A percentile compares a stretch with the other conserved stretches of the same genome.
Conservation (phyloP, 352 stramenopile genomes). For the Globisporangium rhizosaccharum region DNA sequence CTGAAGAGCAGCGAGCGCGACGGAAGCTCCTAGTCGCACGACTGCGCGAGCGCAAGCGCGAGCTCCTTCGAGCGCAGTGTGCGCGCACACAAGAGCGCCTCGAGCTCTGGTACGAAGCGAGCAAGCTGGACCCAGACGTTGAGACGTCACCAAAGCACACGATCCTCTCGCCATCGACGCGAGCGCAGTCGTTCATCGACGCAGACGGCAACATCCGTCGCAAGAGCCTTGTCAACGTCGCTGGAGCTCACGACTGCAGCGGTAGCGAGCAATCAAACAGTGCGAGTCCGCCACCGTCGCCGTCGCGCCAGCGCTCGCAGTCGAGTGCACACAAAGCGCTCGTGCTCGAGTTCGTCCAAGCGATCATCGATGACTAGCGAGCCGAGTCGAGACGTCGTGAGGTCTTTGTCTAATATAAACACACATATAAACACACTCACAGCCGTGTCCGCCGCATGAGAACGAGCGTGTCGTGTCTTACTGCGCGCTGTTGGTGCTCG, state of each 20-base stretch:
- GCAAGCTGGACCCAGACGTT: conserved; percentile 19
- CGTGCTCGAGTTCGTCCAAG: conserved; percentile 28
- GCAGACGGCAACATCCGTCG: conserved; percentile 28
- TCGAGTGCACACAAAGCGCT: conserved; percentile 13
- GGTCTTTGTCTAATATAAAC: too few relatives aligned
- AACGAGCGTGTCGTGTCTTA: too few relatives aligned
- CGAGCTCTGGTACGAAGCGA: conserved; percentile 25
- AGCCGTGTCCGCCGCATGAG: background rate
- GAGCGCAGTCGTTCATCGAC: conserved; percentile 26
- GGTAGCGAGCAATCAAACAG: background rate
- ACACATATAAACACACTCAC: too few relatives aligned
- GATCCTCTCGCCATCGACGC: conserved; percentile 17
- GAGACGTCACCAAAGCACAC: conserved; percentile 29
- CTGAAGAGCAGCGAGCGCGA: background rate
- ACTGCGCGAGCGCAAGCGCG: conserved; percentile 19
- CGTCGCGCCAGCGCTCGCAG: background rate
- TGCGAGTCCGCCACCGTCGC: background rate
- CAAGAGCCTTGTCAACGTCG: conserved; percentile 10
- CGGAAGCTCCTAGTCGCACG: conserved; percentile 18
- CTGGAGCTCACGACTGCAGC: too few relatives aligned
- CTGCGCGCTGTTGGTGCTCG: too few relatives aligned
- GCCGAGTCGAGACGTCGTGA: too few relatives aligned
- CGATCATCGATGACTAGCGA: conserved; percentile 20
- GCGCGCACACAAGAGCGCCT: conserved; percentile 17
- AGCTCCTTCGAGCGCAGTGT: conserved; percentile 18